These are phyloP conservation scores for Hymenoscyphus fructigenus DNA, from an alignment of 2,329 filamentous ascomycete genomes.

Conservation along the genomic window DNA sequence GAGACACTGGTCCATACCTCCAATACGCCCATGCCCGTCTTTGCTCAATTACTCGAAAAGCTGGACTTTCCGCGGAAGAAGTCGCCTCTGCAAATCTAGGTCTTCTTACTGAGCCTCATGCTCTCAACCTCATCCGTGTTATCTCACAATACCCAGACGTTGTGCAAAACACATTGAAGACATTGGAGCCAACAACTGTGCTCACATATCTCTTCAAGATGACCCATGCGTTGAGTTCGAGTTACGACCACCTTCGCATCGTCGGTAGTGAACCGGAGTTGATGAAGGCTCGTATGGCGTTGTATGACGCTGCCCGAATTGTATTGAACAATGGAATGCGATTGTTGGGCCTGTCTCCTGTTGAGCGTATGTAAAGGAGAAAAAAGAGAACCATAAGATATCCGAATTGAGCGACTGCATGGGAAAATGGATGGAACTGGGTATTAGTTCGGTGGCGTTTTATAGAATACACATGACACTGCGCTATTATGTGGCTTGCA, in stretches of 20 bases:
- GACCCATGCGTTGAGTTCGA: conserved; percentile 76
- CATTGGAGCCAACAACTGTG: conserved; percentile 70
- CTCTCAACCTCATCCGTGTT: conserved; percentile 69
- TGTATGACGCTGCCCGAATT: conserved; percentile 74
- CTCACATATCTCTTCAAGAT: conserved; percentile 79
- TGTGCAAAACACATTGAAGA: conserved; percentile 80
- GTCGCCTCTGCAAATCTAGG: conserved; percentile 63
- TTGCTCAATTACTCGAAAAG: conserved; percentile 60
- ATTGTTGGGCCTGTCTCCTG: conserved; percentile 73
- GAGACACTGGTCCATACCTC: conserved; percentile 81
- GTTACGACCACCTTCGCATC: conserved; percentile 79
- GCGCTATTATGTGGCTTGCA: not conserved
- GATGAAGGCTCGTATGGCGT: conserved; percentile 69
- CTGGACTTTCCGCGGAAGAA: conserved; percentile 53
- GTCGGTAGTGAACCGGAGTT: conserved; percentile 75
- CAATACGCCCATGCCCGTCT: conserved; percentile 80
- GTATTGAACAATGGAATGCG: conserved; percentile 83
- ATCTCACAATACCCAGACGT: conserved; percentile 86
- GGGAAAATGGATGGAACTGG: not conserved
- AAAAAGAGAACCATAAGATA: not conserved
- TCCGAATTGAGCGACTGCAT: conserved; percentile 4
- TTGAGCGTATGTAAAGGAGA: conserved; percentile 48
- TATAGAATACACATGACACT: not conserved
- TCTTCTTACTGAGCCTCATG: conserved; percentile 70
- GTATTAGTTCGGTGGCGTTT: not conserved